These are phyloP conservation scores for Amanita exitialis DNA, from an alignment of 768 basidiomycete species.

Conservation along the genomic window DNA sequence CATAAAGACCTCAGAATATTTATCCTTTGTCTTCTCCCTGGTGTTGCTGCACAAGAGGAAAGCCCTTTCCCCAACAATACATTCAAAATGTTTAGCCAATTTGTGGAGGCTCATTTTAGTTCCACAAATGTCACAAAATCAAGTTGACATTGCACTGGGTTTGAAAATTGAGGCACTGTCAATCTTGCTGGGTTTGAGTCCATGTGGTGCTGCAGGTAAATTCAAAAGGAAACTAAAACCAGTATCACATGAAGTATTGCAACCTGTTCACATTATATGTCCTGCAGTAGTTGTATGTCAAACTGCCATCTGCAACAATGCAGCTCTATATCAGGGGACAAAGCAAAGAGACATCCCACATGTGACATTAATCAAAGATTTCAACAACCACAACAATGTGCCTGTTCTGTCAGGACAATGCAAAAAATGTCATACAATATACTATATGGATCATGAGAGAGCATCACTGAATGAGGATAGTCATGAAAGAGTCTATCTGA, in stretches of 20 bases:
- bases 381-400: not conserved
- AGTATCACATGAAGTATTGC: not conserved
- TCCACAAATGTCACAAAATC: no score
- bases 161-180: no score
- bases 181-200: no score
- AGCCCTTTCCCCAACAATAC: no score
- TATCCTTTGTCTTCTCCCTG: no score
- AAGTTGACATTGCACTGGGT: no score
- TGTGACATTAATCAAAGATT: not conserved
- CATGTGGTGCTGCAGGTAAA: no score
- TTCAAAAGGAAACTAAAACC: no score
- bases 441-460: not conserved
- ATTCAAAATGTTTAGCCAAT: no score
- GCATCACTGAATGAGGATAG: not conserved
- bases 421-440: not conserved
- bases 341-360: not conserved
- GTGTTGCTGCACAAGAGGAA: no score
- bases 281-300: not conserved
- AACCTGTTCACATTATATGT: not conserved
- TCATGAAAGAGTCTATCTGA: not conserved
- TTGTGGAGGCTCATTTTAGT: no score
- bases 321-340: not conserved
- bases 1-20: no score
- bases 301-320: not conserved
- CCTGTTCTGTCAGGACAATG: not conserved